Conservation (phyloP, 1,139 yeast species). For the Debaryomyces nepalensis region DNA sequence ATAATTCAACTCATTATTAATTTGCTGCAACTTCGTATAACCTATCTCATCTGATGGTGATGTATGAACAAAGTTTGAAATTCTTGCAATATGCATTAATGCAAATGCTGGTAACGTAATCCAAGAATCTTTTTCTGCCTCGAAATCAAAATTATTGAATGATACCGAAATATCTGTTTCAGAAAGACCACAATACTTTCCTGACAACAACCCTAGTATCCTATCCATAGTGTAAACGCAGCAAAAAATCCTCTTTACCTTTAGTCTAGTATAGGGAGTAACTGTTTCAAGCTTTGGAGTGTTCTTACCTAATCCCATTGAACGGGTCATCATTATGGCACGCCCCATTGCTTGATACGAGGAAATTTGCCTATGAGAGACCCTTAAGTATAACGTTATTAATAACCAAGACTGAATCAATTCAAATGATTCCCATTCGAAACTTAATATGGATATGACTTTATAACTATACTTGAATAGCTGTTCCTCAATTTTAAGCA, state of each 20-base stretch:
- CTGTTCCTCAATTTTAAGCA: constrained; percentile 50
- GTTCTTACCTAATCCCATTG: constrained; percentile 57
- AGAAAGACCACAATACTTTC: constrained; percentile 50
- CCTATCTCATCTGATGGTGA: constrained; percentile 32
- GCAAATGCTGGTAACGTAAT: constrained; percentile 55
- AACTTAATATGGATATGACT: constrained; percentile 53
- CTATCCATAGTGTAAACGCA: constrained; percentile 60
- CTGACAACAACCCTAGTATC: constrained; percentile 57
- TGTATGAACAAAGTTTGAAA: constrained; percentile 43
- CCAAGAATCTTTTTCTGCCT: constrained; percentile 55
- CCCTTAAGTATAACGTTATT: constrained; percentile 56
- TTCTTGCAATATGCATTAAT: constrained; percentile 46
- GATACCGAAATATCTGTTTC: constrained; percentile 39
- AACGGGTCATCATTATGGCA: constrained; percentile 57
- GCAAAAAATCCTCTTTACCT: constrained; percentile 63
- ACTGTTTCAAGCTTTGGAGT: constrained; percentile 20
- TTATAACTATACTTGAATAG: constrained; percentile 56
- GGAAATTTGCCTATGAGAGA: constrained; percentile 62
- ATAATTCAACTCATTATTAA: constrained; percentile 37
- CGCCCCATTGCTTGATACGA: constrained; percentile 56
- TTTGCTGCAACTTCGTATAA: constrained; percentile 36
- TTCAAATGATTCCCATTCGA: constrained; percentile 73
- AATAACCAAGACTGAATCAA: constrained; percentile 67
- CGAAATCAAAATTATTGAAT: constrained; percentile 42
- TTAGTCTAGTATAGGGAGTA: constrained; percentile 52